Conservation (phyloP, 192 early-diverging fungal genomes). For the Jimgerdemannia flammicorona region DNA sequence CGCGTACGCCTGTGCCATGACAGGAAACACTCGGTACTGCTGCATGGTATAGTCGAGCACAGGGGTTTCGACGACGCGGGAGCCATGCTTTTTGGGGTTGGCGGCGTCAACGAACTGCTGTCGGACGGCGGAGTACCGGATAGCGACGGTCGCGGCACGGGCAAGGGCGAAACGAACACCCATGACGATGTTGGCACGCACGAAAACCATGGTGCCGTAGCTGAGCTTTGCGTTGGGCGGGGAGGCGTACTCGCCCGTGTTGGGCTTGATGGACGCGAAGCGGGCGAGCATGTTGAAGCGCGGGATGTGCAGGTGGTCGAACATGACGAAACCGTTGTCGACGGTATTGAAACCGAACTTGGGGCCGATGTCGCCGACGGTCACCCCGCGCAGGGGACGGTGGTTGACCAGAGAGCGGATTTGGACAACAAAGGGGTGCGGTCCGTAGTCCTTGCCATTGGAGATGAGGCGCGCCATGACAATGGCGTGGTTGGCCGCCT, state of each 20-base stretch:
- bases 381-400: slow-evolving; percentile 69
- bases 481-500: slow-evolving; percentile 76
- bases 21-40: slow-evolving; percentile 68
- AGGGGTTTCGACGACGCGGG: slow-evolving; percentile 49
- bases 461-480: slow-evolving; percentile 81
- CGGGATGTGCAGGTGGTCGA: slow-evolving; percentile 78
- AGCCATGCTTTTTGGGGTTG: slow-evolving; percentile 15
- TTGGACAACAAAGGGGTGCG: slow-evolving; percentile 77
- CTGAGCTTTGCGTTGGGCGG: slow-evolving; percentile 78
- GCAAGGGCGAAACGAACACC: slow-evolving; percentile 54
- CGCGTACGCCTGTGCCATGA: slow-evolving; percentile 71
- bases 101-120: slow-evolving; percentile 68
- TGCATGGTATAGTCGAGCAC: slow-evolving; percentile 80
- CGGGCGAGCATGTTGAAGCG: slow-evolving; percentile 73
- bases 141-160: slow-evolving; percentile 65
- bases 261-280: slow-evolving; percentile 63
- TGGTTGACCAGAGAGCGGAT: slow-evolving; percentile 75
- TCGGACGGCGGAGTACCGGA: slow-evolving; percentile 68
- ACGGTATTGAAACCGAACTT: slow-evolving; percentile 85
- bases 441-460: slow-evolving; percentile 70
- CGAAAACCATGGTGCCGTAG: slow-evolving; percentile 84
- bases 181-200: slow-evolving; percentile 74
- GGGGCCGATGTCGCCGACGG: slow-evolving; percentile 84
- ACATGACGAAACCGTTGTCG: slow-evolving; percentile 85
- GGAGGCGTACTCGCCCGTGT: slow-evolving; percentile 63